Base-by-base conservation (phyloP, 2,329 filamentous ascomycete species). In the Trichoderma koningiopsis region DNA sequence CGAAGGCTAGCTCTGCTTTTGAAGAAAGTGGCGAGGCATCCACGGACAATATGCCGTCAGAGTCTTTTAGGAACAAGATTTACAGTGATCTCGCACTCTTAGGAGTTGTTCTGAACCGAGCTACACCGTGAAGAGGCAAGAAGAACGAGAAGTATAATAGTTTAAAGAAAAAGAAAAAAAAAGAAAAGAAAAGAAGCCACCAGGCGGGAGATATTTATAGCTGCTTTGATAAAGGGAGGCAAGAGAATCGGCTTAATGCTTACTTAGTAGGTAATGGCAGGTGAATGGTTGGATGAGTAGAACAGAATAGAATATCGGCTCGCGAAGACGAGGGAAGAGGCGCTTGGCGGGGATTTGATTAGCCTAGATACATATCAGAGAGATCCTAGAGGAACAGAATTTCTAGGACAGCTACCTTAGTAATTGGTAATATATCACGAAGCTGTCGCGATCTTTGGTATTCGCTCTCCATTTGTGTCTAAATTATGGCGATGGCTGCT, bases 281-380 rank as follows among this genome's bases (percentile, higher is more conserved):
- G 47, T 60, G 37, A n/a, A 66, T 33, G 56, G 57, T 70, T 70
- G 63, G 68, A 70, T 70, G 68, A 22, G 49, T 22, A 4, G 37
- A 43, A 33, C 16, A 40, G 43, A 33, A 31, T 47, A 37, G 60
- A 66, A 61, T 33, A 40, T 8, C 33, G 52, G 8, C 10, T 31
- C 3, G 53, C 27, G 29, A n/a, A 43, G 2, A 19, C 19, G n/a
- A 35, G 22, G 27, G 5, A 11, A n/a, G 35, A 53, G 24, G 47
- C 5, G 31, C 37, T 8, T 57, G 35, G 33, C 49, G 31, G 27
- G n/a, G 35, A 49, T n/a, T 57, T 29, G 37, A 58, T 33, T 24
- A 58, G 49, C n/a, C 33, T 7, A 14, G 33, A 35, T 14, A 35
- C 11, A 56, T 33, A 55, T 43, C 29, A 58, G 8, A 33, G 56